Conservation (phyloP, 179 eudicot species). For the Heliamphora pulchella region DNA sequence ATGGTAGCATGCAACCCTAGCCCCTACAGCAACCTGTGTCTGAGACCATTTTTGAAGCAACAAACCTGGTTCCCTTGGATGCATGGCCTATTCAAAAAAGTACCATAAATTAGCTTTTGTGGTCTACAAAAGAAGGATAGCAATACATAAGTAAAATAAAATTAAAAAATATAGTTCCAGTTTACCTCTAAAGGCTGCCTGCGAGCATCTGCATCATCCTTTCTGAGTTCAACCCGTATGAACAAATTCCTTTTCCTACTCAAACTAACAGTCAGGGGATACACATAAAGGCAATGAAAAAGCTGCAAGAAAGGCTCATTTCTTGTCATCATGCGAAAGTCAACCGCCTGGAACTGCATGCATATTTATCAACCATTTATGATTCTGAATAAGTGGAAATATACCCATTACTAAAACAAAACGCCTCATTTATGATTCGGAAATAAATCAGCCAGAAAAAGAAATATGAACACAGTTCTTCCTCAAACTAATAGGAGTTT, state of each 20-base stretch:
- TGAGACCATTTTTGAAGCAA: conserved; percentile 73
- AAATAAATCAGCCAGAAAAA: conserved; percentile 11
- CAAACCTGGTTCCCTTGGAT: conserved; percentile 81
- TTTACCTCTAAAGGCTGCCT: conserved; percentile 80
- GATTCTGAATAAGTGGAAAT: background rate
- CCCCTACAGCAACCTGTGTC: conserved; percentile 90
- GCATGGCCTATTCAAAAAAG: conserved; percentile 58
- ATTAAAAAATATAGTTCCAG: conserved; percentile 8
- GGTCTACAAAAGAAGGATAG: background rate
- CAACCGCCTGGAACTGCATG: conserved; percentile 94
- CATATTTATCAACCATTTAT: conserved; percentile 19
- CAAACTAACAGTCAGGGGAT: conserved; percentile 87
- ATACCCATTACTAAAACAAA: background rate
- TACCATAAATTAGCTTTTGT: background rate
- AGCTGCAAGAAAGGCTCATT: conserved; percentile 98
- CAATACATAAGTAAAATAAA: background rate
- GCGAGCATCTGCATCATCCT: conserved; percentile 90
- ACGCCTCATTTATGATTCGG: background rate
- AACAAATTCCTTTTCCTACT: conserved; percentile 94
- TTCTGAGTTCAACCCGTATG: conserved; percentile 87
- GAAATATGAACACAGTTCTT: background rate
- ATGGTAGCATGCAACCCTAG: conserved; percentile 92
- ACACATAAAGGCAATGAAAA: conserved; percentile 94
- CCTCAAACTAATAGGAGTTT: background rate
- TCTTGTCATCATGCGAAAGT: conserved; percentile 88